Evolutionary conservation across 352 stramenopile species (phyloP), one percentile per base, ranked within the genome.

Genomic region (Globisporangium acanthophoron): DNA sequence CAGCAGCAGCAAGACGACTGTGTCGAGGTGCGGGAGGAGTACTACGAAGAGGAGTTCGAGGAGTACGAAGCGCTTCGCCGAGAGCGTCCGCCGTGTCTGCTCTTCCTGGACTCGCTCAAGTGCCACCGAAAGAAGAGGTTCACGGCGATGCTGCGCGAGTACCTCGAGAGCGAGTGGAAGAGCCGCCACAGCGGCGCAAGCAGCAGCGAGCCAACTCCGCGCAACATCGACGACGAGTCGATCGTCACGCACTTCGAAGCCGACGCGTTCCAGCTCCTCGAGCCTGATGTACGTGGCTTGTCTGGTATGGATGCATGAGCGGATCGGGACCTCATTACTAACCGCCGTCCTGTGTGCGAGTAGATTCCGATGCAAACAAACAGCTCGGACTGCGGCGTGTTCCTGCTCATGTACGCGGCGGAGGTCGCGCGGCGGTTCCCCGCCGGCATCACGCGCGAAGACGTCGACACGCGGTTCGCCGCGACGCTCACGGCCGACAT

Each of bases 91-190:
- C 74, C 74, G 18, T 97, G 90, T 61, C 72, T 98, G 45, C 74
- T 98, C 9, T 98, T 98, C 70, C 74, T 98, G 46, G 96, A 98
- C 70, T 98, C 94, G 45, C 75, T 98, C 45, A 86, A 83, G n/a
- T 96, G 89, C 59, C 96, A 98, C 64, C 82, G 76, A 52, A 97
- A 97, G 68, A 86, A 89, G 33, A 90, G 80, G 59, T 88, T 98
- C 51, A 74, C 74, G 6, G 78, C 64, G 21, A 82, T 90, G 52
- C 66, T 98, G 29, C 74, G 78, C 9, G 80, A 83, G 50, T 98
- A 96, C 80, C 66, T 97, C 18, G 94, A 91, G 61, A 80, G 67
- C 58, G 85, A 96, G 74, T 97, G 66, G 63, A 75, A 70, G 58
- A 62, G 37, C 54, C 59, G 41, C 58, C 33, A 62, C 20, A 21